Evolutionary conservation across 2,329 filamentous ascomycete genomes (phyloP).

Genomic region (Pseudophaeomoniella oleicola): DNA sequence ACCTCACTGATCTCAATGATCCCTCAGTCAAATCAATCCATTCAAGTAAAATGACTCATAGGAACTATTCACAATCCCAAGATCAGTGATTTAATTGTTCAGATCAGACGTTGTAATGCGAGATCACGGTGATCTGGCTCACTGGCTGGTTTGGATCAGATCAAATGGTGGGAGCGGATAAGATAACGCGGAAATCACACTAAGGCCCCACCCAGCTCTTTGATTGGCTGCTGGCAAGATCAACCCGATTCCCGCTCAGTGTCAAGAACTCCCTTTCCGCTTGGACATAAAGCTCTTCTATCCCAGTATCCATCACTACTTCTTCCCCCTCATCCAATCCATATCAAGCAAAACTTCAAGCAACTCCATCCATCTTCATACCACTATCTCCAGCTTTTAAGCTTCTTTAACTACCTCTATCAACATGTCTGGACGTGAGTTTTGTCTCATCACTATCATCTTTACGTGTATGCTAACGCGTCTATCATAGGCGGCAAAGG

Average conservation of each 20-base stretch:
- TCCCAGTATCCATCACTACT: slow-evolving; percentile 12
- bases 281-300: slow-evolving; percentile 11
- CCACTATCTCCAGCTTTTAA: slow-evolving; percentile 12
- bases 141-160: neutral
- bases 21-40: neutral
- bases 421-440: slow-evolving; percentile 47
- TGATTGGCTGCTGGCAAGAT: neutral
- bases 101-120: neutral
- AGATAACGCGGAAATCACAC: neutral
- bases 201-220: neutral
- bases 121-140: neutral
- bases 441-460: slow-evolving; percentile 2
- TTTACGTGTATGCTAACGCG: slow-evolving; percentile 28
- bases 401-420: slow-evolving; percentile 19
- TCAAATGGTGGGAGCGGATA: neutral
- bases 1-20: neutral
- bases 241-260: slow-evolving; percentile 1
- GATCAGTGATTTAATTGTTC: neutral
- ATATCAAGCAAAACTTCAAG: slow-evolving; percentile 3
- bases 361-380: slow-evolving; percentile 6
- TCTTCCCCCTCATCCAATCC: slow-evolving; percentile 6
- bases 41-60: neutral
- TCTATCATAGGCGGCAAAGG: slow-evolving; percentile 67
- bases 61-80: neutral
- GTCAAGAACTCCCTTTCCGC: neutral